Evolutionary conservation across 2,329 filamentous ascomycete genomes (phyloP), one percentile per base, ranked within the genome.

Genomic region (Xylariaceae sp.): DNA sequence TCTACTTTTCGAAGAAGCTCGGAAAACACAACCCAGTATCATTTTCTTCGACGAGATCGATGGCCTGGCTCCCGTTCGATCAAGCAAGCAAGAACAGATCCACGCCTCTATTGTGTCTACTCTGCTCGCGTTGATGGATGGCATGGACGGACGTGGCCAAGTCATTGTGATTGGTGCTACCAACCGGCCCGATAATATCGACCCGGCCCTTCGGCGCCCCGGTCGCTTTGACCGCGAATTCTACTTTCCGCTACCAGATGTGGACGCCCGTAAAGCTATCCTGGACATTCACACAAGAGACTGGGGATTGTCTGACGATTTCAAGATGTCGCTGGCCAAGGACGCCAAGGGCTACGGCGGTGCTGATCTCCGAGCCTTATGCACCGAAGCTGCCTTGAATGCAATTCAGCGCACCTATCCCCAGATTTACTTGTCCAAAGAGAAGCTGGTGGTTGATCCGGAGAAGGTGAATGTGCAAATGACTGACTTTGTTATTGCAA

Each of bases 11-110:
- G 94, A 97, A 65, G 94, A 99, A 72, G 94, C 94, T 12, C 83
- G 92, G 58, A 94, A 91, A 70, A 97, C 88, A 1, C 94, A 99
- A 67, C 94, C 94, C 0, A 97, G 92, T 70, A 99, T 99, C 72
- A 99, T 99, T 70, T 99, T 99, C 76, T 97, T 99, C 64, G 94
- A 99, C 70, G 94, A 99, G 71, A 99, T 99, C 63, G 94, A 99
- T 73, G 94, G 94, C 53, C 79, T 99, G 60, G 94, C 94, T 2
- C 95, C 94, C 50, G 94, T 97, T 35, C 83, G 94, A 64, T 97
- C 94, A 9, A 96, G 92, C 72, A 97, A 97, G 71, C 92, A 97
- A 73, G 94, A 99, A 69, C 94, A 99, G 72, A 97, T 97, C 56
- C 94, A 99, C 72, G 91, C 94, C 4, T 97, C 92, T 2, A 99